Base-by-base conservation (phyloP, 2,329 filamentous ascomycete species). In the Aspergillus fischeri region DNA sequence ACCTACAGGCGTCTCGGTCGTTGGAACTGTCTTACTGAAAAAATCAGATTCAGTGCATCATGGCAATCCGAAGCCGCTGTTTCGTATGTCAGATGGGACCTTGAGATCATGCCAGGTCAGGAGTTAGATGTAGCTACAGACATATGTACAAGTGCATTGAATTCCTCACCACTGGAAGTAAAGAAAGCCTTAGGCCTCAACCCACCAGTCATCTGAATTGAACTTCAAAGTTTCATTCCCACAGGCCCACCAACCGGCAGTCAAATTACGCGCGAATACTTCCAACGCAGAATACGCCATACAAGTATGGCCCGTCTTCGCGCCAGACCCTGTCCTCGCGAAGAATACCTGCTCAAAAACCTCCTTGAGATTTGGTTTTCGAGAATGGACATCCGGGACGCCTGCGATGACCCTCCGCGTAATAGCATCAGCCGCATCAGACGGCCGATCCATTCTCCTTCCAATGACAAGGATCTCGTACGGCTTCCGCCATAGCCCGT, bases 181-280 rank as follows among this genome's bases (percentile, higher is more conserved):
- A 20, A 28, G n/a, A 27, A 27, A 42, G n/a, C 21, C n/a, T 10
- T 29, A 38, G 7, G 28, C 9, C 10, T 68, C 57, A 47, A 65
- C 60, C 83, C 83, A 86, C 65, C 78, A 82, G 6, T 76, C 70
- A 4, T 79, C 72, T 64, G 77, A 78, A 66, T 86, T 86, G 65
- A 82, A 86, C 64, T 82, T 85, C 45, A 86, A 67, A 10, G 81
- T 84, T 64, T 88, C 83, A 67, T 87, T 78, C 2, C 85, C 85
- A 79, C 81, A 85, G 24, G 80, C 79, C 74, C 77, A 84, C 85
- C 85, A 87, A 1, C 83, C 84, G 29, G 79, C 75, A 0, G 85
- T 84, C 35, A 85, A 70, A 65, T 83, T 78, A 24, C 85, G 72
- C 3, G 84, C 82, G 72, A 87, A 88, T 0, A 87, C 73, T 67